Evolutionary conservation across 371 early-diverging fungal genomes (phyloP).

Genomic region (Dichotomocladium elegans): DNA sequence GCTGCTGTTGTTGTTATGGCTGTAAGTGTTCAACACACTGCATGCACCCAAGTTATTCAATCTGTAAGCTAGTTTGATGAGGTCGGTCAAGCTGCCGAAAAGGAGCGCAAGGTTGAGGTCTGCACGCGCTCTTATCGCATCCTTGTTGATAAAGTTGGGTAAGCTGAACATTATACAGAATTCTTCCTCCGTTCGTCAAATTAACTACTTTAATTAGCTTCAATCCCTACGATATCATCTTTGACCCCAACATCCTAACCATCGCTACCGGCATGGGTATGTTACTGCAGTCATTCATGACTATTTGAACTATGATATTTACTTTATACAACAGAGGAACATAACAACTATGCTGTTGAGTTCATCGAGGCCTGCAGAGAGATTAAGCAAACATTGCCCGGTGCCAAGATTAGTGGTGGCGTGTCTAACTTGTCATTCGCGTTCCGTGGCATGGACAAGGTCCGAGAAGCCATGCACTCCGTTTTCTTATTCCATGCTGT

Average conservation of each 20-base stretch:
- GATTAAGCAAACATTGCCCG: conserved; percentile 79
- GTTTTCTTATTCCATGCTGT: conserved; percentile 92
- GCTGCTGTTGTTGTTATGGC: conserved; percentile 98
- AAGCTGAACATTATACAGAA: conserved; percentile 1
- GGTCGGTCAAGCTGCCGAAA: conserved; percentile 84
- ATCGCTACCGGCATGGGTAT: conserved; percentile 88
- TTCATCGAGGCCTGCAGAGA: conserved; percentile 74
- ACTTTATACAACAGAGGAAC: conserved; percentile 71
- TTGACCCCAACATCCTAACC: conserved; percentile 93
- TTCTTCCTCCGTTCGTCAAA: background rate
- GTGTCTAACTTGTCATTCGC: conserved; percentile 94
- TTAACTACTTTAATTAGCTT: conserved; percentile 32
- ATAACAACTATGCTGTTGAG: conserved; percentile 93
- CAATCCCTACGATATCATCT: conserved; percentile 89
- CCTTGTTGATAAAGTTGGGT: conserved; percentile 77
- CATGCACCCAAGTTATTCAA: background rate
- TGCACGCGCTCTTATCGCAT: conserved; percentile 89
- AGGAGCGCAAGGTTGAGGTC: conserved; percentile 81
- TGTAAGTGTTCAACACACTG: conserved; percentile 34
- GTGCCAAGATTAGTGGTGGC: conserved; percentile 90
- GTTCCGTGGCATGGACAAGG: conserved; percentile 89
- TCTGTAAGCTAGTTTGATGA: conserved; percentile 84
- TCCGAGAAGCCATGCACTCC: conserved; percentile 93
- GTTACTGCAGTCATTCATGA: background rate
- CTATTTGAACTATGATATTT: background rate